Base-by-base conservation (phyloP, 1,284 basidiomycete species). In the Bjerkandera adusta region DNA sequence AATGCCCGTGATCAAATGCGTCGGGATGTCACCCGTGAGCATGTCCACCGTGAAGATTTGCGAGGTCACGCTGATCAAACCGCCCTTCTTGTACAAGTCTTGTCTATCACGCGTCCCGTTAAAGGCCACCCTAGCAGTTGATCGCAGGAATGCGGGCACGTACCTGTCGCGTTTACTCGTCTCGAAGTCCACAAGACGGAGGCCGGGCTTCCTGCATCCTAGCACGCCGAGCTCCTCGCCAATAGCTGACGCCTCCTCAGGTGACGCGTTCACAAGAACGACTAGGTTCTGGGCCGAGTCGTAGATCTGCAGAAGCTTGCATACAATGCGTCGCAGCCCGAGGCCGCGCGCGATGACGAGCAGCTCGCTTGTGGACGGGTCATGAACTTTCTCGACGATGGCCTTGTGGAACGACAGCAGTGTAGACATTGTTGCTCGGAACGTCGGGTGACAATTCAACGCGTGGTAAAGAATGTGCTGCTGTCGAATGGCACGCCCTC, bases 11-110 rank as follows among this genome's bases (percentile, higher is more conserved):
- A 99, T 88, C 37, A 92, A 72, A 16, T 89, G 77, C 0, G 81
- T 86, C 0, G 94, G 94, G 11, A 98, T 82, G 55, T 89, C 88
- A 5, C 81, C 79, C 56, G 91, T 72, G n/a, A 99, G 71, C 83
- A 99, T 90, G 63, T 99, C 97, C 43, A 96, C 93, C 36, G 96
- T 89, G 21, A 99, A 72, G 55, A 99, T 98, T 21, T 92, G 83
- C 25, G 92, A 94, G 0, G 96, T 99, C 30, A 98, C 86, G 8
- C 91, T 93, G 43, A 98, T 76, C 4, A 99, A 72, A 1, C 97
- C 93, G 3, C 94, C 94, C 49, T 78, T 76, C 56, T 87, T 85
- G 68, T 97, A 97, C 46, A 97, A 63, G 38, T 81, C 81, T 67
- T 92, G 86, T 58, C 93, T 95, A 62, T n/a, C 22, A 21, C 6